A percentile compares a stretch with the other conserved stretches of the same genome.
Conservation (phyloP, 2,329 filamentous ascomycete species). For the Blumeria hordei region DNA sequence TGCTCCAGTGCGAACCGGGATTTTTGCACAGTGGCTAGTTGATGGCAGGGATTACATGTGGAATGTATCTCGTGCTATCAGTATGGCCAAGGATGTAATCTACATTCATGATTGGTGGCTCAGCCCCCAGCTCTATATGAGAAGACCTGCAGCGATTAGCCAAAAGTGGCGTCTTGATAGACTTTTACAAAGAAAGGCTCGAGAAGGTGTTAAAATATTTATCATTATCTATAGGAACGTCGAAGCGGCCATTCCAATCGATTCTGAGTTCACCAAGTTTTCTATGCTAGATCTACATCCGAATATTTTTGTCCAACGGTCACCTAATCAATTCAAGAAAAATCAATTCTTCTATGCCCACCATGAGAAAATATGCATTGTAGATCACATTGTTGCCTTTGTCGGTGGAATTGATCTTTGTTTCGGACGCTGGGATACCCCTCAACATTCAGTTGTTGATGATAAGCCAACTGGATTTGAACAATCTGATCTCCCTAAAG, state of each 20-base stretch:
- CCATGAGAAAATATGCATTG: conserved; percentile 92
- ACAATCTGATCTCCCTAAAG: conserved; percentile 47
- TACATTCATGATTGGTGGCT: conserved; percentile 99
- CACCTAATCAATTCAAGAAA: conserved; percentile 92
- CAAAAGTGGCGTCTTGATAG: conserved; percentile 95
- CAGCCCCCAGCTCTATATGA: conserved; percentile 85
- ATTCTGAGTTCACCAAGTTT: conserved; percentile 95
- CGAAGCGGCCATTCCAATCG: conserved; percentile 88
- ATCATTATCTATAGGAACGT: conserved; percentile 97
- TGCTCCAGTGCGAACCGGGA: conserved; percentile 63
- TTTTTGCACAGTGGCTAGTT: conserved; percentile 89
- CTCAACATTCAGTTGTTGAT: conserved; percentile 72
- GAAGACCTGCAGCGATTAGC: conserved; percentile 79
- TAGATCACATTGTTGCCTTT: conserved; percentile 90
- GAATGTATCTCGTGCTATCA: conserved; percentile 91
- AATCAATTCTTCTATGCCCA: conserved; percentile 99
- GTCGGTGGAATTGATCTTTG: conserved; percentile 90
- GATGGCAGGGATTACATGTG: conserved; percentile 98
- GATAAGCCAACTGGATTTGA: conserved; percentile 94
- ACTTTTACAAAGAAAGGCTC: conserved; percentile 75
- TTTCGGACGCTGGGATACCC: conserved; percentile 92
- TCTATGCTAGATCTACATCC: conserved; percentile 85
- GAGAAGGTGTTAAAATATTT: conserved; percentile 90
- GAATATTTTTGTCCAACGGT: conserved; percentile 88
- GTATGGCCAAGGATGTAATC: conserved; percentile 90